A percentile compares a stretch with the other conserved stretches of the same genome.
Evolutionary conservation across 805 yeast genomes (phyloP).

Genomic region (Danielozyma ontarioensis): DNA sequence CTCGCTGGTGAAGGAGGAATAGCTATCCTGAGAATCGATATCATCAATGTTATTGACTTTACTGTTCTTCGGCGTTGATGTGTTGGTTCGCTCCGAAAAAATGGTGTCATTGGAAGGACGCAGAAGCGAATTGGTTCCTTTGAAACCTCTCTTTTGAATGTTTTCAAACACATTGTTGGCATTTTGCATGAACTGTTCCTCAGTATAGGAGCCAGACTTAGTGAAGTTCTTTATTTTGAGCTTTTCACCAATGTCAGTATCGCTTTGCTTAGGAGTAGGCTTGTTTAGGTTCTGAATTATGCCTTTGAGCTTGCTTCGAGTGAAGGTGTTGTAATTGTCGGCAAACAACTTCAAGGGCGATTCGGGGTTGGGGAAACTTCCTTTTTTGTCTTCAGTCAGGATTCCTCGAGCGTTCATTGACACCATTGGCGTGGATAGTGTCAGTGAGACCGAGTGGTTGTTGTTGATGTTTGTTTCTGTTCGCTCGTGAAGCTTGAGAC

Average conservation of each 20-base stretch:
- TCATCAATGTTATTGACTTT: slow-evolving; percentile 10
- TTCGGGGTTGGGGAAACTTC: slow-evolving; percentile 21
- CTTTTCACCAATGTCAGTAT: not conserved
- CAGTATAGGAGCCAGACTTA: slow-evolving; percentile 26
- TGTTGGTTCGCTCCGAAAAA: slow-evolving; percentile 20
- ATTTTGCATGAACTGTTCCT: slow-evolving; percentile 31
- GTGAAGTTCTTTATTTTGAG: slow-evolving; percentile 26
- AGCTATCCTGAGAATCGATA: slow-evolving; percentile 8
- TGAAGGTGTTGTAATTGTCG: slow-evolving; percentile 36
- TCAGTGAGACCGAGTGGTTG: slow-evolving; percentile 25
- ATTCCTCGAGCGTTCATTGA: slow-evolving; percentile 8
- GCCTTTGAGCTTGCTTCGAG: slow-evolving; percentile 28
- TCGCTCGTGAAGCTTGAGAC: slow-evolving; percentile 2
- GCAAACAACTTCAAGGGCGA: slow-evolving; percentile 40
- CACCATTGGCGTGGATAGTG: slow-evolving; percentile 33
- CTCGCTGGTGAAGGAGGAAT: slow-evolving; percentile 30
- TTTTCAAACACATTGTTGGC: slow-evolving; percentile 36
- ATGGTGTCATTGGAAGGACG: slow-evolving; percentile 4
- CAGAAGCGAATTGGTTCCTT: slow-evolving; percentile 3
- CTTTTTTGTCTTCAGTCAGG: not conserved
- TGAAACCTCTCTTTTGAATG: slow-evolving; percentile 31
- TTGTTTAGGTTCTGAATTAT: slow-evolving; percentile 18
- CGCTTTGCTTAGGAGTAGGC: slow-evolving; percentile 1
- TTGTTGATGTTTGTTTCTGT: slow-evolving; percentile 4
- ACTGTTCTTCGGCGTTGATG: slow-evolving; percentile 34